Evolutionary conservation across 176 grass and related monocot genomes (phyloP), one percentile per base, ranked within the genome.

Genomic region (Carex myosuroides): DNA sequence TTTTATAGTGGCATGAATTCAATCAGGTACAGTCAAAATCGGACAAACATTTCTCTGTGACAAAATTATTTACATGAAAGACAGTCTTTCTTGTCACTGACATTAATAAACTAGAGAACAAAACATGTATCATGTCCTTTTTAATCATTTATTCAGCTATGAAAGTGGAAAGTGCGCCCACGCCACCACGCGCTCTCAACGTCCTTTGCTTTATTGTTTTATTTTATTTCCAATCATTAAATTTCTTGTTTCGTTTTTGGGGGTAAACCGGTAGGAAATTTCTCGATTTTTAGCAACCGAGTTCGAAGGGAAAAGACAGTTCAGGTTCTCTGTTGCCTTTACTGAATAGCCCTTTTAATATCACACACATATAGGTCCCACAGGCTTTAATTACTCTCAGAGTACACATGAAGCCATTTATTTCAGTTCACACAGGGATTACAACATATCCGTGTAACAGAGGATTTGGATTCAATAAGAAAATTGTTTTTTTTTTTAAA

Each of bases 91-190:
- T 26, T 74, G n/a, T 7, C 44, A 53, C 2, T 14, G 5, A 74
- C 46, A 74, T 22, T 13, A 74, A 53, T 74, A 74, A 24, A 74
- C 46, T 16, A 22, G 21, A 63, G 59, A 61, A 66, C 14, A 52
- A 82, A 83, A 83, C 80, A 60, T 83, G 13, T 13, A 48, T 67
- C 80, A 53, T 52, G 58, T 70, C 80, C 37, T 33, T 52, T 83
- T 46, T 83, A 83, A 66, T 83, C 22, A 83, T 84, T 68, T 55
- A 59, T 72, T 74, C 24, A 46, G n/a, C 48, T 53, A 56, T 46
- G 13, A 84, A 84, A 84, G 67, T 41, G 67, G 13, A 84, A n/a
- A 26, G 35, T 55, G 52, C 16, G 37, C 17, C 22, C 22, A 24
- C 22, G 22, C 22, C 22, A 0, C 8, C 52, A 64, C 29, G 53